These are phyloP conservation scores for Paramecium octaurelia DNA, from an alignment of 73 alveolate species.

Conservation along the genomic window DNA sequence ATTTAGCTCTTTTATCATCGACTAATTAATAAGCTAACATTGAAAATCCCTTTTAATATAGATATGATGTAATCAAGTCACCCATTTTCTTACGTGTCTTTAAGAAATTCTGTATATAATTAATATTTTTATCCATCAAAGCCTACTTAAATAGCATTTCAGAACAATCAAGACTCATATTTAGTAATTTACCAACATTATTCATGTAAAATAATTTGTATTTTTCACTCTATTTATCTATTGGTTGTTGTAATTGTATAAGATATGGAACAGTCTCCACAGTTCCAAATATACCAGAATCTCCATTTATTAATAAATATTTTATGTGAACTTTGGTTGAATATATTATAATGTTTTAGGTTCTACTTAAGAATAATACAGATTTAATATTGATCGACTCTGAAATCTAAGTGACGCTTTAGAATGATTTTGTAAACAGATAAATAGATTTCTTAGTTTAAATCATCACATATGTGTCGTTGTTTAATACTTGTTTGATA, in stretches of 20 bases:
- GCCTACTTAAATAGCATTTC: constrained; percentile 72
- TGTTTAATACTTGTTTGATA: neutral
- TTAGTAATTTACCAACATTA: constrained; percentile 31
- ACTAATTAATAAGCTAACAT: constrained; percentile 68
- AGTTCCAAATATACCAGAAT: constrained; percentile 71
- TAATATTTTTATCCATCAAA: constrained; percentile 68
- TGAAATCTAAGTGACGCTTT: constrained; percentile 70
- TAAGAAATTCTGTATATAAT: constrained; percentile 60
- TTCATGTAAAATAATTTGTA: neutral
- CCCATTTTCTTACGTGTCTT: constrained; percentile 65
- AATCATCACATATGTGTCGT: constrained; percentile 71
- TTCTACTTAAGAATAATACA: constrained; percentile 75
- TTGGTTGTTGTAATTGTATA: constrained; percentile 29
- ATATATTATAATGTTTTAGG: constrained; percentile 84
- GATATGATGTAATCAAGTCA: constrained; percentile 64
- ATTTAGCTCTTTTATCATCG: constrained; percentile 51
- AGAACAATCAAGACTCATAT: constrained; percentile 58
- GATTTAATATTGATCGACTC: constrained; percentile 85
- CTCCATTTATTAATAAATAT: constrained; percentile 79
- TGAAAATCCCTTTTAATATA: constrained; percentile 68
- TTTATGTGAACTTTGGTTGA: constrained; percentile 90
- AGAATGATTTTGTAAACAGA: constrained; percentile 83
- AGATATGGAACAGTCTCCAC: constrained; percentile 67
- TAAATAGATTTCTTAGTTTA: constrained; percentile 78
- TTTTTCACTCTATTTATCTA: neutral